Percentiles rank a stretch among this genome's conserved stretches.
Evolutionary conservation across 2,329 filamentous ascomycete genomes (phyloP).

Genomic region (Plenodomus lindquistii): DNA sequence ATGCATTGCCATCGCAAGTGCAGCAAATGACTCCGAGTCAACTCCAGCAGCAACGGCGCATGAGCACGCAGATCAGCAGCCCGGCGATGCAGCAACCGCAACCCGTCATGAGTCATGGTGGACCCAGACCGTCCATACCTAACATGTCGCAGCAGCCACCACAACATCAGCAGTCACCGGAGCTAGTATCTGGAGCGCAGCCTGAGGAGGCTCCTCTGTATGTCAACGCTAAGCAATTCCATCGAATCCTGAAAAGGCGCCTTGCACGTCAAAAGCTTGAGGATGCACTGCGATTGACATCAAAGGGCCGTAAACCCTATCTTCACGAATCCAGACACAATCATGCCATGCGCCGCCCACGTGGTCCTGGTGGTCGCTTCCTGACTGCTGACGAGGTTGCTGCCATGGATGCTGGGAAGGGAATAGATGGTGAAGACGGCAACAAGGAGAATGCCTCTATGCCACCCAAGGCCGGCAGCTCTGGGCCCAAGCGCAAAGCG

Average conservation of each 20-base stretch:
- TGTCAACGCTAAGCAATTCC: constrained; percentile 98
- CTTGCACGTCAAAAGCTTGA: constrained; percentile 93
- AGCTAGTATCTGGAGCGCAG: constrained; percentile 67
- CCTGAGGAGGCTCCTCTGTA: constrained; percentile 93
- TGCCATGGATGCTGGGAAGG: constrained; percentile 67
- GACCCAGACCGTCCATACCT: constrained; percentile 55
- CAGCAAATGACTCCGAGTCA: constrained; percentile 44
- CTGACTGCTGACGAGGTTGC: constrained; percentile 95
- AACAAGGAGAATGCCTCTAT: constrained; percentile 47
- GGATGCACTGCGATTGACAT: constrained; percentile 87
- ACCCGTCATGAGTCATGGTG: constrained; percentile 73
- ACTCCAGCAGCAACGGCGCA: constrained; percentile 44
- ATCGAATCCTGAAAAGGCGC: constrained; percentile 91
- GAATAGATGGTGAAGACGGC: constrained; percentile 33
- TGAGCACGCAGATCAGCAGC: constrained; percentile 48
- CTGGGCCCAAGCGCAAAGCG: constrained; percentile 39
- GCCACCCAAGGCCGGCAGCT: constrained; percentile 24
- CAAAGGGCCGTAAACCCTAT: constrained; percentile 95
- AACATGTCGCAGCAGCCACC: constrained; percentile 60
- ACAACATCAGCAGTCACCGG: constrained; percentile 75
- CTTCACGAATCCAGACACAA: constrained; percentile 97
- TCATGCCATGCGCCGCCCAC: constrained; percentile 93
- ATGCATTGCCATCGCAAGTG: constrained; percentile 43
- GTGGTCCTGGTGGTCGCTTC: constrained; percentile 93
- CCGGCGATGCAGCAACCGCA: constrained; percentile 68